Evolutionary conservation across 2,329 filamentous ascomycete species (phyloP).

Genomic region (Colletotrichum sp.): DNA sequence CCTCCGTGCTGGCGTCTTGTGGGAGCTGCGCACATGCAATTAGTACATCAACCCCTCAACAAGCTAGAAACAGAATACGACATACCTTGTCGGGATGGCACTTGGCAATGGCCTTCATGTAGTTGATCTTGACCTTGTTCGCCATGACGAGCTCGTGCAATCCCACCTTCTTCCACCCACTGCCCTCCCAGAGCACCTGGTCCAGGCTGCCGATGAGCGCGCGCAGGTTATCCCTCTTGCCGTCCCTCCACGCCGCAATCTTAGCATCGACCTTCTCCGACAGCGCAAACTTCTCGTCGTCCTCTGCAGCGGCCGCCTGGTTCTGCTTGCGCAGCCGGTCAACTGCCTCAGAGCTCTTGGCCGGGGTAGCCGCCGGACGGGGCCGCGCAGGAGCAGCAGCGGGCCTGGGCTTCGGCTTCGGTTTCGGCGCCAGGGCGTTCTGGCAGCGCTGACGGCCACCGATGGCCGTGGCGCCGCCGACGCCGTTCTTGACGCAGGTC

Average conservation of each 20-base stretch:
- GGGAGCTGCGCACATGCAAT: slow-evolving; percentile 52
- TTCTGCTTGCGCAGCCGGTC: slow-evolving; percentile 83
- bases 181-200: slow-evolving; percentile 86
- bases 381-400: slow-evolving; percentile 33
- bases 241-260: slow-evolving; percentile 82
- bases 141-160: slow-evolving; percentile 92
- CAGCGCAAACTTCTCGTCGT: slow-evolving; percentile 92
- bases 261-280: slow-evolving; percentile 83
- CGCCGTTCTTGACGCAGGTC: slow-evolving; percentile 79
- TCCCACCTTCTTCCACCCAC: slow-evolving; percentile 96
- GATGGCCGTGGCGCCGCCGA: slow-evolving; percentile 84
- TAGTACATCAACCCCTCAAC: not conserved
- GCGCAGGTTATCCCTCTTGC: slow-evolving; percentile 90
- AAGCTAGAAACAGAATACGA: not conserved
- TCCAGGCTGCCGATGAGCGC: slow-evolving; percentile 88
- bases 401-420: slow-evolving; percentile 50
- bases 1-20: slow-evolving; percentile 68
- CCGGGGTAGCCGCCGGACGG: slow-evolving; percentile 46
- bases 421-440: slow-evolving; percentile 77
- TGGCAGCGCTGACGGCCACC: slow-evolving; percentile 90
- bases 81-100: slow-evolving; percentile 98
- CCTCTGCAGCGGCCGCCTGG: slow-evolving; percentile 80
- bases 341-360: slow-evolving; percentile 76
- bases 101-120: slow-evolving; percentile 99
- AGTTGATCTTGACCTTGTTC: slow-evolving; percentile 94